phyloP scores from a whole-genome alignment of 257 asterid species.

The Solanum tarapatanum region DNA sequence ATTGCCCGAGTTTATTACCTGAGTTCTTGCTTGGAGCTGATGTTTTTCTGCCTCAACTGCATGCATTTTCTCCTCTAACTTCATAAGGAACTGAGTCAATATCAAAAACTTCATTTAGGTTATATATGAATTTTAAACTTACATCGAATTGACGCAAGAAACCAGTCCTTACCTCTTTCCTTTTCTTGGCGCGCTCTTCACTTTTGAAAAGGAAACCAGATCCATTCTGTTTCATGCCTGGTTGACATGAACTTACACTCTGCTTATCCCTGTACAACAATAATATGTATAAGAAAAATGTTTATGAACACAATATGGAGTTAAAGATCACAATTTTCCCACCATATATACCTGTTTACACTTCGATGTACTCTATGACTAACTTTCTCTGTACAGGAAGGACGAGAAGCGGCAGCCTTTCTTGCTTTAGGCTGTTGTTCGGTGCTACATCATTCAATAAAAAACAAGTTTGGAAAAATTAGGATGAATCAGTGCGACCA shows the following conservation, averaged over 20 bases:
- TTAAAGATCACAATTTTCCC: neutral
- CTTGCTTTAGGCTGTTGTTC: slow-evolving; percentile 19
- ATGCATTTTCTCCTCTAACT: slow-evolving; percentile 33
- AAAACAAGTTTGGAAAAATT: neutral
- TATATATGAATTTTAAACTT: neutral
- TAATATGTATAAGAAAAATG: slow-evolving; percentile 6
- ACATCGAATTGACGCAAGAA: neutral
- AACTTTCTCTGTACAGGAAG: slow-evolving; percentile 22
- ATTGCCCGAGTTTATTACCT: slow-evolving; percentile 19
- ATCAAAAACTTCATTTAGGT: neutral
- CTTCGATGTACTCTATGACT: slow-evolving; percentile 15
- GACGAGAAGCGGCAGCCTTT: slow-evolving; percentile 6
- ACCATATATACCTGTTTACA: slow-evolving; percentile 37
- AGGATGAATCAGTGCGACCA: neutral
- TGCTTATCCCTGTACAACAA: slow-evolving; percentile 25
- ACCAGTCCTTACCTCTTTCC: slow-evolving; percentile 41
- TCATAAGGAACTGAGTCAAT: slow-evolving; percentile 7
- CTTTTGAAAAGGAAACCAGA: slow-evolving; percentile 31
- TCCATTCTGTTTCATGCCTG: slow-evolving; percentile 23
- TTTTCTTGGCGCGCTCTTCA: slow-evolving; percentile 37
- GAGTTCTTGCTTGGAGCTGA: slow-evolving; percentile 29
- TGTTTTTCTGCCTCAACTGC: slow-evolving; percentile 37
- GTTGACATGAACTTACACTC: slow-evolving; percentile 12
- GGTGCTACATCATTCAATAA: slow-evolving; percentile 12
- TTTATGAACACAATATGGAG: neutral